Base-by-base conservation (phyloP, 768 basidiomycete genomes). In the Chalciporus piperatus region DNA sequence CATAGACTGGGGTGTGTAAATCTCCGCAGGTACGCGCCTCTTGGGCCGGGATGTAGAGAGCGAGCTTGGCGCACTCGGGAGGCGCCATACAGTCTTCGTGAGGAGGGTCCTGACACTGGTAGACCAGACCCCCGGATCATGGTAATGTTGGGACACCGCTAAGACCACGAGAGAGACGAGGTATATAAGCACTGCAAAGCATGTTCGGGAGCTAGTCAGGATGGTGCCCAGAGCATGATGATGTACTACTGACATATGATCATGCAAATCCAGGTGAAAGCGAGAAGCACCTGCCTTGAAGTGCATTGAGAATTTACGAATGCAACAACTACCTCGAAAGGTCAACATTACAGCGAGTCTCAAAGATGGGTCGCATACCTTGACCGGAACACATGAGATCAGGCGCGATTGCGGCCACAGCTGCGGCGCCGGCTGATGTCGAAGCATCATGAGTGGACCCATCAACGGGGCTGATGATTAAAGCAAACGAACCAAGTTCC, bases 211-310 rank as follows among this genome's bases (percentile, higher is more conserved):
- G 47, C 42, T 3, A 47, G 48, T 47, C 27, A 41, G 27, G 16
- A 14, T 37, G 3, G 11, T 5, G 8, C 8, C 23, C n/a, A 20
- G 33, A 7, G 33, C 45, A 22, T 23, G 32, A 37, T n/a, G 16
- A 7, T 4, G 16, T 22, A 47, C 23, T 23, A 73, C 78, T 50
- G 49, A 82, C 80, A 61, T 30, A 66, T 63, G 41, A 66, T 47
- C 23, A 75, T 68, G 58, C 68, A 75, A 38, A 72, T 67, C 85
- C 84, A 87, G 45, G 80, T 73, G 59, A 87, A 85, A 3, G 76
- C 82, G 54, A 82, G 69, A 25, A 89, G 69, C 25, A 84, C 72
- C 41, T 68, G 73, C 19, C 75, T 73, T 9, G 87, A 87, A 6
- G 69, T 65, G 60, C 87, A 90, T 5, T 39, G 12, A 9, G 22